Evolutionary conservation across 2,329 filamentous ascomycete species (phyloP), one percentile per base, ranked within the genome.

Genomic region (Penicillium sp.): DNA sequence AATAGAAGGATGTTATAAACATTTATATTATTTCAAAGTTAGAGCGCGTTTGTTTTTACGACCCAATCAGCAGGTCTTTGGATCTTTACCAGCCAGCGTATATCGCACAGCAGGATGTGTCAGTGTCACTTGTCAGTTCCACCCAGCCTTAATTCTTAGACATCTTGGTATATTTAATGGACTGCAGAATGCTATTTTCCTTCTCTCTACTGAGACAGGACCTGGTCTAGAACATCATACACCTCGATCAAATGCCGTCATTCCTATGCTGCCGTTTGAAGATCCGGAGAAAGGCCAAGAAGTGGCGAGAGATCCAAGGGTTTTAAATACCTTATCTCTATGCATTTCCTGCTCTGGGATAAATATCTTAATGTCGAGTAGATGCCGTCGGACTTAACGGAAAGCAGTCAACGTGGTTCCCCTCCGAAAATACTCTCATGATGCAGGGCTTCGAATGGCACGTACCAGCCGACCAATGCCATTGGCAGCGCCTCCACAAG

Each of bases 371-470:
- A 12, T 19, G 9, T n/a, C 16, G n/a, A 31, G 25, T 47, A 71
- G 68, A 70, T 19, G 51, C 60, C 25, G 62, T 57, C 22, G 56
- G 61, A 28, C 26, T 61, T 36, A 58, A 66, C n/a, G 64, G 69
- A 50, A 57, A 69, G 35, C 49, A 62, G 10, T 57, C 64, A 26
- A 61, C 62, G 47, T 67, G 67, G 68, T 57, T 60, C 40, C 57
- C 61, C n/a, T 58, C 67, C 3, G 65, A 70, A 38, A 73, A 73
- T 44, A 43, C 55, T 12, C 82, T 84, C 49, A 82, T 90, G 73
- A 80, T 90, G 62, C 86, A 90, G 70, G 84, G 79, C 12, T 90
- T 89, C 66, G 88, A 90, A 75, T 90, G 88, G 88, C 85, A 90
- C 66, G 79, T 84, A 5, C 84, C 85, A 2, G 80, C 81, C 41